Evolutionary conservation across 2,329 filamentous ascomycete species (phyloP), one percentile per base, ranked within the genome.

Genomic region (Paecilomyces niveus): DNA sequence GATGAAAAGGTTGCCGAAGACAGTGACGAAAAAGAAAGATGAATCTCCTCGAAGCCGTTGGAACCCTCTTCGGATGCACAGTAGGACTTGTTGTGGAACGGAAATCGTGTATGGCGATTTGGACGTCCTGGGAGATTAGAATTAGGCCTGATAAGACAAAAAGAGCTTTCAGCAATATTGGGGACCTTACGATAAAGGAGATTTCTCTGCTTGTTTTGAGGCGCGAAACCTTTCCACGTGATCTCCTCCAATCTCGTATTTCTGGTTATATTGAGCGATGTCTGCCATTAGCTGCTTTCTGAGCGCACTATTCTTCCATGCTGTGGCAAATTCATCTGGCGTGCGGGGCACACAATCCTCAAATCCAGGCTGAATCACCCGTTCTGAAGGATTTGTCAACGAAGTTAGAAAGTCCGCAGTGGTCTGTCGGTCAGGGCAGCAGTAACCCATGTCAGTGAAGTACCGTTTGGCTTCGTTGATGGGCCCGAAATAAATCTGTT

Each of bases 101-200:
- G 90, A 93, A 35, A 96, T 78, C 0, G 90, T 96, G 73, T 88
- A 96, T 0, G 92, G 91, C 1, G 90, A 95, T 71, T 85, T 84
- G 54, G 81, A 73, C 2, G 90, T 87, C 26, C 26, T 29, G 26
- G 26, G 26, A 29, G 26, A 29, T 29, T 29, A 29, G 7, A 29
- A 29, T 29, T 29, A 29, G 26, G 5, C 26, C 26, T 29, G 26
- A 22, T 22, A 22, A 22, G 22, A 22, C 22, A 22, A 22, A n/a
- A 22, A 29, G 26, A 29, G 26, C 5, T 29, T 29, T 29, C 26
- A 29, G 26, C 3, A 6, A 29, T 29, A 5, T 29, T 29, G 7
- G 26, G 26, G 26, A 7, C 4, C 26, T 29, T 29, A 29, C 26
- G 26, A 29, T 29, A 29, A 29, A 29, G 26, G 26, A 29, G 26